Conservation (phyloP, 768 basidiomycete genomes). For the Rhodotorula kratochvilovae region DNA sequence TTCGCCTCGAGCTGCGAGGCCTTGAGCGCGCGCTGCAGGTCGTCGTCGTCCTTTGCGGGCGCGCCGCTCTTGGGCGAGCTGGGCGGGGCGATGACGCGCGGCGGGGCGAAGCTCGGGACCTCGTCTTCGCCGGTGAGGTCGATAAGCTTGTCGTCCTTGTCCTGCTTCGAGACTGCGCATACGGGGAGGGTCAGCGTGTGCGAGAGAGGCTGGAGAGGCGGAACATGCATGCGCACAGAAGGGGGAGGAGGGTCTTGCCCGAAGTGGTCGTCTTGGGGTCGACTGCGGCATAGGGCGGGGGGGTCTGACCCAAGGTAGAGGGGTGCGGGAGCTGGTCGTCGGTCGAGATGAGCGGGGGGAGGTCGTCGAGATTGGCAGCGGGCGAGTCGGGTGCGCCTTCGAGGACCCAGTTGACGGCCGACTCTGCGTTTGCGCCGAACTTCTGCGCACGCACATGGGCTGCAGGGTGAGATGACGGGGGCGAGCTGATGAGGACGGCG, state of each 20-base stretch:
- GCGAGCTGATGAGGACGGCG: not conserved
- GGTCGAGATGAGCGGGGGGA: slow-evolving; percentile 1
- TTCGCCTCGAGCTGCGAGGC: not conserved
- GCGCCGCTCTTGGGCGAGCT: not conserved
- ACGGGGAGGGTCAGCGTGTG: not conserved
- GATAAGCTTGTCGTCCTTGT: not conserved
- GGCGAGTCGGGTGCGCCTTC: not conserved
- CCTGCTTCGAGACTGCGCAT: not conserved
- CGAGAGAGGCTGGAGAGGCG: not conserved
- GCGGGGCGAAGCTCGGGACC: not conserved
- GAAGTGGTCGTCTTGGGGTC: not conserved
- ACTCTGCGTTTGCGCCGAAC: slow-evolving; percentile 3
- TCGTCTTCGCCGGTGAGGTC: slow-evolving; percentile 18
- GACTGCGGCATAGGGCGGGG: not conserved
- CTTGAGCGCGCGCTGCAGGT: slow-evolving; percentile 19
- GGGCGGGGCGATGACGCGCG: not conserved
- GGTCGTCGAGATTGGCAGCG: not conserved
- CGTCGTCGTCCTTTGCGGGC: not conserved
- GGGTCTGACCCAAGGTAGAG: not conserved
- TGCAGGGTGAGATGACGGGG: not conserved
- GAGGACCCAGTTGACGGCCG: slow-evolving; percentile 2
- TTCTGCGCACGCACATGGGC: not conserved
- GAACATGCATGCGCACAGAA: not conserved
- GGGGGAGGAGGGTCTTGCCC: not conserved
- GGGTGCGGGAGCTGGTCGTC: slow-evolving; percentile 4